These are phyloP conservation scores for Aspergillus cristatus DNA, from an alignment of 495 filamentous ascomycete species.

Conservation along the genomic window DNA sequence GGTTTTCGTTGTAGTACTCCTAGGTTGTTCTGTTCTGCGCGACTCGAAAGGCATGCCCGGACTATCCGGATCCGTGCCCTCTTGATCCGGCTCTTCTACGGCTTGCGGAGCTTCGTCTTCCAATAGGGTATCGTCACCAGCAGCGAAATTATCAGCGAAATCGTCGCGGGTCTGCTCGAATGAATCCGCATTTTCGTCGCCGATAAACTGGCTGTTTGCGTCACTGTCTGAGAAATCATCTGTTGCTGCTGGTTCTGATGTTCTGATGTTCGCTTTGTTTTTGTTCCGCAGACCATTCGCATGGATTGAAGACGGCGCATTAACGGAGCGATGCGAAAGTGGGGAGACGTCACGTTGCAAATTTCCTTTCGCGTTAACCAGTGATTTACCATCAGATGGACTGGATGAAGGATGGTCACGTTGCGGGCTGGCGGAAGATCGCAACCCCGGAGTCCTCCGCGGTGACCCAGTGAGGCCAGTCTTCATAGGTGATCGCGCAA, in stretches of 20 bases:
- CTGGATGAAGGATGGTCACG: constrained; percentile 27
- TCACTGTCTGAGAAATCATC: constrained; percentile 32
- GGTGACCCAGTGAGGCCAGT: constrained; percentile 31
- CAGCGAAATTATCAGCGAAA: constrained; percentile 18
- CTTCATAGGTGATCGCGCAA: constrained; percentile 38
- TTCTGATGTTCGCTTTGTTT: constrained; percentile 29
- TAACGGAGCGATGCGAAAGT: constrained; percentile 28
- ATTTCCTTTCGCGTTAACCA: constrained; percentile 10
- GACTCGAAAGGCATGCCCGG: constrained; percentile 8
- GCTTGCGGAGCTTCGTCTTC: constrained; percentile 11
- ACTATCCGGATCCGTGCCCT: constrained; percentile 48
- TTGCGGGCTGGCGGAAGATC: constrained; percentile 31
- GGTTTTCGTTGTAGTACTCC: background rate
- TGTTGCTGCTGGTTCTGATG: constrained; percentile 10
- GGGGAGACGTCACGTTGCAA: constrained; percentile 24
- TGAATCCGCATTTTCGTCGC: constrained; percentile 25
- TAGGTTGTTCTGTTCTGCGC: constrained; percentile 5
- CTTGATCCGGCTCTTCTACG: constrained; percentile 43
- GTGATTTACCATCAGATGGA: constrained; percentile 27
- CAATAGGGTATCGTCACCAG: constrained; percentile 18
- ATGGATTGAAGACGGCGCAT: constrained; percentile 28
- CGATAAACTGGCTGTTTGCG: constrained; percentile 7
- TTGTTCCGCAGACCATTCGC: constrained; percentile 30
- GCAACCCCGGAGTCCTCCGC: constrained; percentile 32
- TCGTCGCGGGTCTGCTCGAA: constrained; percentile 19